A percentile compares a stretch with the other conserved stretches of the same genome.
These are phyloP conservation scores for Colletotrichum lindemuthianum DNA, from an alignment of 2,329 filamentous ascomycete species.

Conservation along the genomic window DNA sequence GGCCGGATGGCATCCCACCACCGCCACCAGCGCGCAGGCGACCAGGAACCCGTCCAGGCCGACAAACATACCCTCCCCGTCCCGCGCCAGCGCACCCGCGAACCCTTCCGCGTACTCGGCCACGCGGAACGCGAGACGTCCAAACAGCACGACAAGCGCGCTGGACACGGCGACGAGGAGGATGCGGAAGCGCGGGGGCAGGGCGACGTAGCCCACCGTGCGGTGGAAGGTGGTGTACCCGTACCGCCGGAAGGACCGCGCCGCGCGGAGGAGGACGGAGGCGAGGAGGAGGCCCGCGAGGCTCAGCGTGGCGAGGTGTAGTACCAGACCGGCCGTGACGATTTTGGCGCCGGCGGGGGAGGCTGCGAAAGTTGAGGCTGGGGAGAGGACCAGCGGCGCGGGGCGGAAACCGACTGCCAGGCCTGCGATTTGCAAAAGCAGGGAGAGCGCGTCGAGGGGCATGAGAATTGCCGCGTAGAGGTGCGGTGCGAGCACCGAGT, in stretches of 20 bases:
- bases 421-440: slow-evolving; percentile 42
- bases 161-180: slow-evolving; percentile 41
- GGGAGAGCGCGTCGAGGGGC: slow-evolving; percentile 40
- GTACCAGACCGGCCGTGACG: slow-evolving; percentile 40
- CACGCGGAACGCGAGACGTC: slow-evolving; percentile 41
- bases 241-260: slow-evolving; percentile 37
- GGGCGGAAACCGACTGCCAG: slow-evolving; percentile 42
- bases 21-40: slow-evolving; percentile 41
- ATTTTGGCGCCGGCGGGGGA: slow-evolving; percentile 39
- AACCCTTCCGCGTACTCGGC: slow-evolving; percentile 41
- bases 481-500: slow-evolving; percentile 41
- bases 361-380: slow-evolving; percentile 2
- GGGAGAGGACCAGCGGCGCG: slow-evolving; percentile 16
- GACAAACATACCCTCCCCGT: slow-evolving; percentile 41
- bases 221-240: slow-evolving; percentile 45
- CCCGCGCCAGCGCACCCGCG: slow-evolving; percentile 39
- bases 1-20: slow-evolving; percentile 44
- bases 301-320: slow-evolving; percentile 41
- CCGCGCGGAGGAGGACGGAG: slow-evolving; percentile 39
- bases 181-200: slow-evolving; percentile 41
- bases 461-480: slow-evolving; percentile 41
- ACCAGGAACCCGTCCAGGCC: slow-evolving; percentile 44
- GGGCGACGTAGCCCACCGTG: slow-evolving; percentile 39
- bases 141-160: slow-evolving; percentile 40
- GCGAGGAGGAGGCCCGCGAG: slow-evolving; percentile 40